Evolutionary conservation across 768 basidiomycete species (phyloP).

Genomic region (Pseudohyphozyma bogoriensis): DNA sequence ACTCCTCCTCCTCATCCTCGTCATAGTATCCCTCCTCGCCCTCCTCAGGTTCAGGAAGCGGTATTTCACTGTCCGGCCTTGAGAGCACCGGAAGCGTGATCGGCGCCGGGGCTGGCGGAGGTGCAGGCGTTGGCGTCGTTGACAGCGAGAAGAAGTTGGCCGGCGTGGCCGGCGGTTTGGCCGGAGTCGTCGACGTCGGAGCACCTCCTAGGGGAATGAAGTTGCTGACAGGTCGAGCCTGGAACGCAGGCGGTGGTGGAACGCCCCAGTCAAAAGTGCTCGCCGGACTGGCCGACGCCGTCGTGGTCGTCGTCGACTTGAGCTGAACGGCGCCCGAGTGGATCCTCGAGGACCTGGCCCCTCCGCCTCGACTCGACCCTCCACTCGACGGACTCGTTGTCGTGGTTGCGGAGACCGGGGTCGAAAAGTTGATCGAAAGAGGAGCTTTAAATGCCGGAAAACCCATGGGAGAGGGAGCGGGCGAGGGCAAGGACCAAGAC

Average conservation of each 20-base stretch:
- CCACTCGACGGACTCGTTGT: background rate
- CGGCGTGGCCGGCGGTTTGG: background rate
- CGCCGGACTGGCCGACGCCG: background rate
- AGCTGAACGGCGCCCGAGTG: slow-evolving; percentile 16
- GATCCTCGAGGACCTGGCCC: background rate
- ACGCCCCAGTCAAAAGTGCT: slow-evolving; percentile 20
- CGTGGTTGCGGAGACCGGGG: background rate
- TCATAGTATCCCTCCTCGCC: background rate
- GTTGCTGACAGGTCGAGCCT: background rate
- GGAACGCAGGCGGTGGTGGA: background rate
- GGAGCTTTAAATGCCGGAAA: background rate
- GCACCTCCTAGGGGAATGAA: background rate
- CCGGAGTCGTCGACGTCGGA: background rate
- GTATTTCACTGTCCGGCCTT: background rate
- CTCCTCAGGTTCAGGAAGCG: background rate
- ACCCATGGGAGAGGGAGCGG: background rate
- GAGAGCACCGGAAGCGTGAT: too few species aligned
- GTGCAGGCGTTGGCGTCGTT: too few species aligned
- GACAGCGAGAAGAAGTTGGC: background rate
- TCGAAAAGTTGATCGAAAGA: background rate
- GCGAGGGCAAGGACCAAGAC: background rate
- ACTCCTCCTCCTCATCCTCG: background rate
- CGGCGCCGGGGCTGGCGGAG: too few species aligned
- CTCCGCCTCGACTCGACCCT: slow-evolving; percentile 8
- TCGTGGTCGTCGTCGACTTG: background rate